Evolutionary conservation across 768 basidiomycete species (phyloP), one percentile per base, ranked within the genome.

Genomic region (Antrodiella citrinella): DNA sequence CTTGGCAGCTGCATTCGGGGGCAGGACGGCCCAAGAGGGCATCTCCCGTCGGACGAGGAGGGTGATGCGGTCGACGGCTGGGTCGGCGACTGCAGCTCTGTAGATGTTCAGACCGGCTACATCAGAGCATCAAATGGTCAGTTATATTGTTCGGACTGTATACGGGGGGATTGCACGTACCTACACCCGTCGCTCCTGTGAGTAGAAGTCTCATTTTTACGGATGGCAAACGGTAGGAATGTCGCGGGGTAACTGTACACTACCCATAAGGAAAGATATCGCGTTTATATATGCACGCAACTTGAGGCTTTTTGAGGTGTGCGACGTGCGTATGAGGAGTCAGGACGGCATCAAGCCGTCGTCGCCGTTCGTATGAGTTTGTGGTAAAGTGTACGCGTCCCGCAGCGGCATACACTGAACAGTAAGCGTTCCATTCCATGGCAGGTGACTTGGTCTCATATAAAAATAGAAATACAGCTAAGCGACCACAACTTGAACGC

Each of bases 131-230:
- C 30, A 11, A 12, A 18, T 24, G 18, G 35, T 2, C 11, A 42
- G 2, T 38, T 19, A n/a, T 41, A 4, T 20, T 43, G 44, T 3
- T 46, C 11, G 19, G 26, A 39, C 26, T 51, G n/a, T n/a, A n/a
- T n/a, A n/a, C n/a, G n/a, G n/a, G n/a, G n/a, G n/a, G n/a, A n/a
- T n/a, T n/a, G n/a, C n/a, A n/a, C 59, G 45, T 48, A 60, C 66
- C 67, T 39, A 60, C 62, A 4, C 68, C 68, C 12, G 68, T 69
- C 4, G 62, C 68, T 10, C 68, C 68, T 35, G 65, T 68, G 4
- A 68, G 46, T 10, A 67, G 30, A 3, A 67, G 55, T 26, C 56
- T 62, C 65, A 67, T 66, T 5, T 22, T 50, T 35, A 15, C 7
- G 30, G 15, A 35, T 35, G 15, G 30, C 15, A 35, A 7, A 7